Base-by-base conservation (phyloP, 2,329 filamentous ascomycete species). In the Cercospora sp. region DNA sequence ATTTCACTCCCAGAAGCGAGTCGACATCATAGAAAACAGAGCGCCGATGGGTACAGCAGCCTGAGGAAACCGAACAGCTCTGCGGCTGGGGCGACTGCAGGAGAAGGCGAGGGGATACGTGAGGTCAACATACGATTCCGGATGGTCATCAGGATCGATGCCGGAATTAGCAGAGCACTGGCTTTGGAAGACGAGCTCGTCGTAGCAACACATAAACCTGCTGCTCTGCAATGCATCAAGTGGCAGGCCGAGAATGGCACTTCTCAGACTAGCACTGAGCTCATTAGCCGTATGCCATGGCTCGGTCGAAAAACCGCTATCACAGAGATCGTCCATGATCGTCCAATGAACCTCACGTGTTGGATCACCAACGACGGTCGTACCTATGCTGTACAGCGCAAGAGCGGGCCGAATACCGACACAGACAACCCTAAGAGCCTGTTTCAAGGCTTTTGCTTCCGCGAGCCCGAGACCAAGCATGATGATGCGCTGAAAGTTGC, bases 61-160 rank as follows among this genome's bases (percentile, higher is more conserved):
- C 71, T 74, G 28, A 64, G 72, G 16, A 68, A 72, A 49, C 61
- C 70, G n/a, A 74, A 70, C 28, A 66, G 65, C 6, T 57, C 72
- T 4, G 64, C 61, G 13, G 74, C 74, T n/a, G 80, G 81, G 65
- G 77, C 76, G 80, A 92, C 92, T 0, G 88, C 91, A 1, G 94
- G 94, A 37, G 95, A 97, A 79, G 91, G 91, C 9, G 86, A 86
- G 60, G 92, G 92, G 3, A 89, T 97, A 61, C 88, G 89, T 63
- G 95, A 99, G 80, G 88, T 97, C 66, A 97, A 91, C 74, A 86
- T 99, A 60, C 91, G 93, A 10, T 99, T 99, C 80, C 88, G 94
- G 66, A 97, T 97, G 91, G 94, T 97, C 13, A 98, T 99, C 77
- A 96, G 97, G 78, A 93, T 99, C 18, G 95, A 99, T 80, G 95